Base-by-base conservation (phyloP, 148 eudicot species). In the Linanthus parryae region DNA sequence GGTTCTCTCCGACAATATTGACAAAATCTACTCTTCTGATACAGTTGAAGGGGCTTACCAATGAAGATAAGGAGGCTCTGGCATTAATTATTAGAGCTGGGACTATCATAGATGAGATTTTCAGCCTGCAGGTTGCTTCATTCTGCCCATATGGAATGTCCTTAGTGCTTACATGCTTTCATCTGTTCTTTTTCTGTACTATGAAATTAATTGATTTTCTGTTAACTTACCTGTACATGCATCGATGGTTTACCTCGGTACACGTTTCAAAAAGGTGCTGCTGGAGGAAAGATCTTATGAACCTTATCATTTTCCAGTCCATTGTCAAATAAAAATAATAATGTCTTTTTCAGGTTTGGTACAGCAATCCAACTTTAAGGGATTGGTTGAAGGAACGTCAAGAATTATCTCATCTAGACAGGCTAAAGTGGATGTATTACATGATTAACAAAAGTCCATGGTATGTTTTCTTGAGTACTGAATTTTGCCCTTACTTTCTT, bases 391-490 rank as follows among this genome's bases (percentile, higher is more conserved):
- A 73, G 76, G 72, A 68, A 63, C 77, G 69, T 42, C 83, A 81
- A 38, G 79, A 79, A 41, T 55, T 66, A 33, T 86, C 95, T 67
- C 58, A 52, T 6, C 46, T 91, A 73, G 71, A 75, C 72, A 75
- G 64, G 71, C 66, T 79, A 52, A 91, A 91, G 56, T 83, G 94
- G 95, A 74, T 63, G 65, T 83, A 91, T 59, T 91, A 72, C 77
- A 58, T 43, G 57, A 78, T 91, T 56, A 86, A 86, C 70, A 81
- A 79, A 68, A 81, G 89, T 62, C 95, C 95, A 24, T 91, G 98
- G 98, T 91, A 70, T 52, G 73, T 49, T 48, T 44, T 52, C 18
- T 10, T 17, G 2, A 1, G 33, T 13, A 49, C 37, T 30, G 11
- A 49, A 8, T 1, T 31, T 31, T 31, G 35, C 35, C 35, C 5